Base-by-base conservation (phyloP, 306 rosid species). In the Herpetospermum pedunculosum region DNA sequence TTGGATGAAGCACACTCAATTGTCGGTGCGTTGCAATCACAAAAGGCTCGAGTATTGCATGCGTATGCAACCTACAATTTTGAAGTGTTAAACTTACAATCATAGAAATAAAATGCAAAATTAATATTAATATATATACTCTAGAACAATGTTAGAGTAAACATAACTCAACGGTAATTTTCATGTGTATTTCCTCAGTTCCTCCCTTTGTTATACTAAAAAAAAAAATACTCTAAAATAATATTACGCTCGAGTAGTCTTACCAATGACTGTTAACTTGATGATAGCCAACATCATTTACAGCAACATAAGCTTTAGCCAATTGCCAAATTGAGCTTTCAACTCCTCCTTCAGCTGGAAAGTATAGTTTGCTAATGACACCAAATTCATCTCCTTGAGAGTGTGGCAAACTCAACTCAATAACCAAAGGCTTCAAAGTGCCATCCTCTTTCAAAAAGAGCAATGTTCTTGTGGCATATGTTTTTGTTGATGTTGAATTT, bases 211-310 rank as follows among this genome's bases (percentile, higher is more conserved):
- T n/a, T n/a, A n/a, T n/a, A n/a, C n/a, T n/a, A n/a, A n/a, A n/a
- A n/a, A n/a, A n/a, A n/a, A n/a, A n/a, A n/a, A n/a, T n/a, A n/a
- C n/a, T n/a, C n/a, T n/a, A n/a, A n/a, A n/a, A n/a, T n/a, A n/a
- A n/a, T n/a, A n/a, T n/a, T n/a, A n/a, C n/a, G n/a, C n/a, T n/a
- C n/a, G n/a, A n/a, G n/a, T n/a, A n/a, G n/a, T n/a, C n/a, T n/a
- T n/a, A 92, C 98, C 96, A 89, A 75, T 93, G 97, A 75, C 89
- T 87, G 44, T 89, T 44, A 25, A 93, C 96, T 37, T 89, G 87
- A 81, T 93, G 98, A 75, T 82, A 76, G 16, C 97, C 97, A 0
- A 89, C 84, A 77, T 89, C 96, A 3, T 87, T 88, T 15, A 87
- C 81, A 30, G 80, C 83, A 6, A 87, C 98, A 76, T 86, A 91